Evolutionary conservation across 805 yeast species (phyloP).

Genomic region (Starmerella apis): DNA sequence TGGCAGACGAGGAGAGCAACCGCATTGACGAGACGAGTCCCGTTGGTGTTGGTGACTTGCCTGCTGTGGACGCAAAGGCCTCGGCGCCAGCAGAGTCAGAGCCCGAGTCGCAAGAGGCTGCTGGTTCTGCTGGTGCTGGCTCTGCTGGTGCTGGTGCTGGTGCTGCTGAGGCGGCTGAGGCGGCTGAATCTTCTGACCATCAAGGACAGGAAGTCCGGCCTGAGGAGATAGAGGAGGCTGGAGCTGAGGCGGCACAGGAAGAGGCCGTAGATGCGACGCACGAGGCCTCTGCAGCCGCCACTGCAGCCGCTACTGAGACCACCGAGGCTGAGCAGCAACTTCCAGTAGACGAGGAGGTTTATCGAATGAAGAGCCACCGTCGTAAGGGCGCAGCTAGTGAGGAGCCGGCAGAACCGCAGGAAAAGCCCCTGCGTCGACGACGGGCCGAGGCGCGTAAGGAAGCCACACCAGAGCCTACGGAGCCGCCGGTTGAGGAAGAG

Average conservation of each 20-base stretch:
- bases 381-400: slow-evolving; percentile 16
- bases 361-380: slow-evolving; percentile 33
- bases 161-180: background rate
- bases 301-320: slow-evolving; percentile 8
- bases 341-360: slow-evolving; percentile 35
- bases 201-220: background rate
- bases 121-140: too few relatives aligned
- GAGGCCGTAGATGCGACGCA: slow-evolving; percentile 21
- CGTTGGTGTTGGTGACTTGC: background rate
- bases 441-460: slow-evolving; percentile 7
- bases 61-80: too few relatives aligned
- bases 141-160: slow-evolving; percentile 1
- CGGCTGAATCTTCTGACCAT: too few relatives aligned
- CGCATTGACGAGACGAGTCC: background rate
- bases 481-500: slow-evolving; percentile 28
- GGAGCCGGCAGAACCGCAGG: background rate
- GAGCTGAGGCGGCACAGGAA: slow-evolving; percentile 11
- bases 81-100: too few relatives aligned
- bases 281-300: too few relatives aligned
- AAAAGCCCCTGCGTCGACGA: slow-evolving; percentile 2
- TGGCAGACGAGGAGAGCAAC: slow-evolving; percentile 1
- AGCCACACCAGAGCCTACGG: slow-evolving; percentile 14
- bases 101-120: too few relatives aligned
- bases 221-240: background rate
- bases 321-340: slow-evolving; percentile 25